Evolutionary conservation across 306 rosid species (phyloP).

Genomic region (Fragaria ananassa): DNA sequence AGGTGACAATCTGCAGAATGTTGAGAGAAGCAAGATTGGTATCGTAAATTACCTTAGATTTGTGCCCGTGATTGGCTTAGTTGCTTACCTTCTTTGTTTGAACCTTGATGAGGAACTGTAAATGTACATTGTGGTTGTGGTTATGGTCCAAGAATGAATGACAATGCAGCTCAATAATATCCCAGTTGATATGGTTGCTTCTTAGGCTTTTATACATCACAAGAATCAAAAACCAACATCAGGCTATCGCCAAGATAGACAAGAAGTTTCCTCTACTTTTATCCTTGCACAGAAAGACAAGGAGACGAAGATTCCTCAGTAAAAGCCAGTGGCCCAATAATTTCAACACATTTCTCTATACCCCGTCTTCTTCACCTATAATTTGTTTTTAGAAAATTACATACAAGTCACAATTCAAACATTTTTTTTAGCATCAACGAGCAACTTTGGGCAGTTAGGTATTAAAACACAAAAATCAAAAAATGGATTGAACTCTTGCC

Average conservation of each 20-base stretch:
- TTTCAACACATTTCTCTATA: background rate
- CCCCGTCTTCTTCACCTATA: background rate
- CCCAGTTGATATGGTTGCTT: background rate
- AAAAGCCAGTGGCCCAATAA: background rate
- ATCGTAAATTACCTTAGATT: conserved; percentile 59
- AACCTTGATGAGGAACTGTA: conserved; percentile 42
- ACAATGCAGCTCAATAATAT: background rate
- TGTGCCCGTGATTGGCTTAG: conserved; percentile 73
- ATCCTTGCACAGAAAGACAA: background rate
- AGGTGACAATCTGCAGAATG: conserved; percentile 72
- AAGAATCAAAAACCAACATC: background rate
- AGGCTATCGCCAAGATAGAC: background rate
- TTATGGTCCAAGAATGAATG: background rate
- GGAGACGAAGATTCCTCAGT: conserved; percentile 8
- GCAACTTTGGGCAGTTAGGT: too few relatives aligned
- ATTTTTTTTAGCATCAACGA: too few relatives aligned
- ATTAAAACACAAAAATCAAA: too few relatives aligned
- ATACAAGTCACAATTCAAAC: too few relatives aligned
- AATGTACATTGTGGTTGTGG: background rate
- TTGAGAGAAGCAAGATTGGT: conserved; percentile 47
- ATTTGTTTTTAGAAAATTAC: too few relatives aligned
- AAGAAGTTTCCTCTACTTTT: conserved; percentile 2
- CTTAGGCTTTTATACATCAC: background rate
- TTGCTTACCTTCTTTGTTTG: conserved; percentile 71
- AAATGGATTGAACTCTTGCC: too few relatives aligned